These are phyloP conservation scores for Caulochytrium protostelioides DNA, from an alignment of 371 early-diverging fungal genomes.

Conservation along the genomic window DNA sequence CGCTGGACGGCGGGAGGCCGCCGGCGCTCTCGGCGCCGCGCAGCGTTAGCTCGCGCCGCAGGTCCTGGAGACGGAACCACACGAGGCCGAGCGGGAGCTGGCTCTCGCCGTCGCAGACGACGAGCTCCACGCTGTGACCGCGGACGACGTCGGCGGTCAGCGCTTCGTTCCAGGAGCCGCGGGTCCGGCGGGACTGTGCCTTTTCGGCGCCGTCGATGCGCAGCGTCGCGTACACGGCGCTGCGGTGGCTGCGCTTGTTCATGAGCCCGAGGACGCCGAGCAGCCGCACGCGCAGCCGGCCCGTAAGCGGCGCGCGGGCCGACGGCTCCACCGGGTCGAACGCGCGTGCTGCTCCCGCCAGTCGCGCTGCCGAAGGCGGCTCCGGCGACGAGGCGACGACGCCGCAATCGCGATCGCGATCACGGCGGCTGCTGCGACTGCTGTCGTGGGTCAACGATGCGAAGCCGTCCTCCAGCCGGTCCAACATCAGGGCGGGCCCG, in stretches of 20 bases:
- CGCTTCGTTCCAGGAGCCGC: conserved; percentile 57
- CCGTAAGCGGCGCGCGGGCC: conserved; percentile 38
- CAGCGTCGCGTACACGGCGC: conserved; percentile 47
- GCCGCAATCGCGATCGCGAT: neutral
- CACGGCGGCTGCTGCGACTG: neutral
- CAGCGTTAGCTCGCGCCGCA: conserved; percentile 9
- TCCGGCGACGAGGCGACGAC: neutral
- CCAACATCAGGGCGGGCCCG: too few species aligned
- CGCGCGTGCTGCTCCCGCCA: neutral
- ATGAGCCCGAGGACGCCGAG: conserved; percentile 13
- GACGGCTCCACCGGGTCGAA: conserved; percentile 21
- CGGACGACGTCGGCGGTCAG: conserved; percentile 62
- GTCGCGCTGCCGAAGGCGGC: neutral
- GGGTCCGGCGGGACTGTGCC: conserved; percentile 44
- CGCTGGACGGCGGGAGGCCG: neutral
- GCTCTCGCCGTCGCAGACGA: conserved; percentile 38
- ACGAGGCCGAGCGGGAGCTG: conserved; percentile 13
- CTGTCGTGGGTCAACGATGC: neutral
- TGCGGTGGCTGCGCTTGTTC: conserved; percentile 7
- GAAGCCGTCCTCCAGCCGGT: neutral
- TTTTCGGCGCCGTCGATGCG: conserved; percentile 59
- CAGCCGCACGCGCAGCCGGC: conserved; percentile 10
- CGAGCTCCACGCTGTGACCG: conserved; percentile 76
- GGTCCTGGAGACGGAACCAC: conserved; percentile 22
- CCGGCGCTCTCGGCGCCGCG: neutral